Conservation (phyloP, 805 yeast species). For the Torulaspora gathmanii region DNA sequence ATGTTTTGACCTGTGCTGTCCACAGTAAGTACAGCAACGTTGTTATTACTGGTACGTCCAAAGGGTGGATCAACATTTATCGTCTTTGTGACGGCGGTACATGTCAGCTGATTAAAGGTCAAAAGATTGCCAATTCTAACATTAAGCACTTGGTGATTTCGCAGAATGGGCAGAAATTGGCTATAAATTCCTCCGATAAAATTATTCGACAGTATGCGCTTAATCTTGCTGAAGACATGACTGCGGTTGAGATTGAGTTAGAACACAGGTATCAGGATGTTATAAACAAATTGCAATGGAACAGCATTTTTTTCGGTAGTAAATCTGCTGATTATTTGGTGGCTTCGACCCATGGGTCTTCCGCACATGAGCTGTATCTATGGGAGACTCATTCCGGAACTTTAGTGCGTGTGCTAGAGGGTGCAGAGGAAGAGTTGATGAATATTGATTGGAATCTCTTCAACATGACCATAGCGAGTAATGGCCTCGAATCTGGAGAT, state of each 20-base stretch:
- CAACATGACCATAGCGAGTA: slow-evolving; percentile 69
- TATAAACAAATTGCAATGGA: slow-evolving; percentile 86
- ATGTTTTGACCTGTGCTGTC: slow-evolving; percentile 29
- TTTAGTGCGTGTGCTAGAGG: slow-evolving; percentile 82
- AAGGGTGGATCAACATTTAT: slow-evolving; percentile 66
- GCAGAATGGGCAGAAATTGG: slow-evolving; percentile 55
- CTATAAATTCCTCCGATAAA: slow-evolving; percentile 73
- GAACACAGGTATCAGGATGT: slow-evolving; percentile 87
- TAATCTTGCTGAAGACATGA: slow-evolving; percentile 4
- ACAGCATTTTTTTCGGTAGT: slow-evolving; percentile 66
- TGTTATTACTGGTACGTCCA: slow-evolving; percentile 70
- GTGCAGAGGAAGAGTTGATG: slow-evolving; percentile 77
- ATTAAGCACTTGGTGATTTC: slow-evolving; percentile 64
- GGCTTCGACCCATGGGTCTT: slow-evolving; percentile 80
- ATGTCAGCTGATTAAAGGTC: slow-evolving; percentile 41
- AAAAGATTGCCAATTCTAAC: slow-evolving; percentile 60
- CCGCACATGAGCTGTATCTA: slow-evolving; percentile 78
- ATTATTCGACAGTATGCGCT: slow-evolving; percentile 54
- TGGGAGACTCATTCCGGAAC: slow-evolving; percentile 92
- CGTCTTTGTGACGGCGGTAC: slow-evolving; percentile 13
- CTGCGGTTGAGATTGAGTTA: slow-evolving; percentile 49
- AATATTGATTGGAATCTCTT: slow-evolving; percentile 84
- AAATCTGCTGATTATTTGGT: slow-evolving; percentile 76
- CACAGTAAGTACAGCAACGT: slow-evolving; percentile 38
- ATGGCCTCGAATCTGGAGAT: slow-evolving; percentile 80